These are phyloP conservation scores for Astraeus odoratus DNA, from an alignment of 768 basidiomycete species.

Conservation along the genomic window DNA sequence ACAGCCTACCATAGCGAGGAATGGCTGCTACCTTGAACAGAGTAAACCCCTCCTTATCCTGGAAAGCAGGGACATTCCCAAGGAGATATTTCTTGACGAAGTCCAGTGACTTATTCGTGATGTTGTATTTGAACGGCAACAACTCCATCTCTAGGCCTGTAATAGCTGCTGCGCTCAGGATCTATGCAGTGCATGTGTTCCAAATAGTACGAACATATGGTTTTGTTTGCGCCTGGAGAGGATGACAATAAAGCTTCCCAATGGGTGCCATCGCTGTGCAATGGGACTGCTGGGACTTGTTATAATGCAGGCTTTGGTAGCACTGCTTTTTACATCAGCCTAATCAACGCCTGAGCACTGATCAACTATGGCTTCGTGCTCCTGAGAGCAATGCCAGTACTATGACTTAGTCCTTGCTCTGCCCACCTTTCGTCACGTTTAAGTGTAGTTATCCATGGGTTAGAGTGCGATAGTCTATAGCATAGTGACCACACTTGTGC, in stretches of 20 bases:
- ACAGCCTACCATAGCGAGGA: slow-evolving; percentile 9
- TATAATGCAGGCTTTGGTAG: no score
- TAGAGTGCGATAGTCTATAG: no score
- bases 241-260: slow-evolving; percentile 52
- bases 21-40: slow-evolving; percentile 12
- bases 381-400: no score
- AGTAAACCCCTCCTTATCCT: slow-evolving; percentile 11
- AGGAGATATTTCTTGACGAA: slow-evolving; percentile 15
- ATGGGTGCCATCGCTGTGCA: slow-evolving; percentile 36
- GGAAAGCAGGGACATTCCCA: slow-evolving; percentile 16
- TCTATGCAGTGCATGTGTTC: slow-evolving; percentile 1
- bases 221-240: slow-evolving; percentile 35
- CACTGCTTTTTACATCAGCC: no score
- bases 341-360: no score
- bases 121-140: slow-evolving; percentile 1
- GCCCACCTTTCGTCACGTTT: no score
- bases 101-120: slow-evolving; percentile 9
- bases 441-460: no score
- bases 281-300: no score
- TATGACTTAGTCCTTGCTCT: no score
- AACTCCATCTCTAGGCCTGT: slow-evolving; percentile 9
- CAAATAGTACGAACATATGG: slow-evolving; percentile 27
- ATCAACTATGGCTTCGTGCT: no score
- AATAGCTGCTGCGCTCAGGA: slow-evolving; percentile 17
- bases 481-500: no score